Conservation (phyloP, 2,329 filamentous ascomycete genomes). For the Apiospora pterosperma region DNA sequence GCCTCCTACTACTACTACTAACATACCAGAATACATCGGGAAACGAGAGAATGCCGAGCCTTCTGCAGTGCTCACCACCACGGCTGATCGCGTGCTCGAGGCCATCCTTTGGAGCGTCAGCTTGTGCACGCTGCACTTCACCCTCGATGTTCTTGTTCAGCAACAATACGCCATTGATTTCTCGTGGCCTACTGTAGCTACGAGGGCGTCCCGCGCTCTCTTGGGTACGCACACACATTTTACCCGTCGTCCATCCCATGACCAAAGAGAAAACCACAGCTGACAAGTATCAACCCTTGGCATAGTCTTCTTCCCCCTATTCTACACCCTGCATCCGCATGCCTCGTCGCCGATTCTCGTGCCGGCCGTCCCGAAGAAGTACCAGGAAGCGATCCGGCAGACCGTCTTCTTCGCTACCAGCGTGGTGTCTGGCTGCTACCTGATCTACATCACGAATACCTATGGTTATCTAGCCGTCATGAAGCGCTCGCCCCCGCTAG, state of each 20-base stretch:
- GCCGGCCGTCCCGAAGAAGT: conserved; percentile 43
- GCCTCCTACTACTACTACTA: conserved; percentile 22
- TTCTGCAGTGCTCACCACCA: conserved; percentile 21
- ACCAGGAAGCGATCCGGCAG: conserved; percentile 50
- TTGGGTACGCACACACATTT: no score
- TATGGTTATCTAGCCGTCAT: conserved; percentile 83
- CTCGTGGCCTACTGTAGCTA: conserved; percentile 52
- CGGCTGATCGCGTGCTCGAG: conserved; percentile 51
- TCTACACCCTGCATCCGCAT: conserved; percentile 56
- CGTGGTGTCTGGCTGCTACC: conserved; percentile 66
- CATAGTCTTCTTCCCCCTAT: conserved; percentile 51
- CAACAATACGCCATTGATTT: conserved; percentile 72
- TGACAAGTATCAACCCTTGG: conserved; percentile 1
- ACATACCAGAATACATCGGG: conserved; percentile 32
- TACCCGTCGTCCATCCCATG: no score
- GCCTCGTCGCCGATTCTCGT: conserved; percentile 44
- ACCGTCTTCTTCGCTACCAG: conserved; percentile 61
- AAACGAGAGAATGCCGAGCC: conserved; percentile 23
- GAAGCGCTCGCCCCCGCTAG: conserved; percentile 86
- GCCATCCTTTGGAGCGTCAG: conserved; percentile 56
- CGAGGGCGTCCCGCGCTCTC: conserved; percentile 51
- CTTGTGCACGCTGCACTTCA: conserved; percentile 71
- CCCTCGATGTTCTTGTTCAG: conserved; percentile 75
- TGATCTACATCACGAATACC: conserved; percentile 78
- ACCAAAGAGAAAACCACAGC: no score